Conservation (phyloP, 106 monocot species). For the Chionographis japonica region DNA sequence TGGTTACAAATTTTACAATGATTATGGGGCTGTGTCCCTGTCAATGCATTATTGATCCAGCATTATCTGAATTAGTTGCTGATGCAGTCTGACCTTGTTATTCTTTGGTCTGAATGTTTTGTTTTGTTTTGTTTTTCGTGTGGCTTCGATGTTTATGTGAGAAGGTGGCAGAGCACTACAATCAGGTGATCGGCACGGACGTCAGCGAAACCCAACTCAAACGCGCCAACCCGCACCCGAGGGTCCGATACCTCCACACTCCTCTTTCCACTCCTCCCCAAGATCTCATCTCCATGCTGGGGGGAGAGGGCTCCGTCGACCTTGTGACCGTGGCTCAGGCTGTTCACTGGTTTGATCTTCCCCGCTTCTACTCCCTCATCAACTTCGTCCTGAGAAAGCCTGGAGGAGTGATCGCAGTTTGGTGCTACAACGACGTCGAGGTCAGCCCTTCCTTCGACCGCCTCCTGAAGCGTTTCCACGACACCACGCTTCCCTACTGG, state of each 20-base stretch:
- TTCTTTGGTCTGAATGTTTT: too few relatives aligned
- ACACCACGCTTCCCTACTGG: slow-evolving; percentile 5
- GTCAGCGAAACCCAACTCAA: slow-evolving; percentile 20
- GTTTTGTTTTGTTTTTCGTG: too few relatives aligned
- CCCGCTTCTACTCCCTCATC: slow-evolving; percentile 8
- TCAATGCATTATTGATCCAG: too few relatives aligned
- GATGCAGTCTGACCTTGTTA: too few relatives aligned
- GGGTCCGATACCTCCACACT: slow-evolving; percentile 25
- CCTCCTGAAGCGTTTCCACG: not conserved
- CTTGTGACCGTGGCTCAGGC: slow-evolving; percentile 18
- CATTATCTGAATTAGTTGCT: too few relatives aligned
- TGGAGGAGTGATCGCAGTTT: slow-evolving; percentile 9
- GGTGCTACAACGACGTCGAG: slow-evolving; percentile 7
- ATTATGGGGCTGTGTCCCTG: too few relatives aligned
- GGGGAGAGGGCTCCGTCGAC: slow-evolving; percentile 7
- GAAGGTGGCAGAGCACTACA: slow-evolving; percentile 26
- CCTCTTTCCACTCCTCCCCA: slow-evolving; percentile 12
- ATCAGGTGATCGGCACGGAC: slow-evolving; percentile 28
- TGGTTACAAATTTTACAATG: too few relatives aligned
- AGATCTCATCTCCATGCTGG: slow-evolving; percentile 8
- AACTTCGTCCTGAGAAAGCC: slow-evolving; percentile 7
- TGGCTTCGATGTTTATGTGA: too few relatives aligned
- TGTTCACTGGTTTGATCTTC: slow-evolving; percentile 17
- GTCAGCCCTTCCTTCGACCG: not conserved
- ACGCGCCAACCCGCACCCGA: slow-evolving; percentile 16